Base-by-base conservation (phyloP, 768 basidiomycete species). In the Lenzites betulinus region DNA sequence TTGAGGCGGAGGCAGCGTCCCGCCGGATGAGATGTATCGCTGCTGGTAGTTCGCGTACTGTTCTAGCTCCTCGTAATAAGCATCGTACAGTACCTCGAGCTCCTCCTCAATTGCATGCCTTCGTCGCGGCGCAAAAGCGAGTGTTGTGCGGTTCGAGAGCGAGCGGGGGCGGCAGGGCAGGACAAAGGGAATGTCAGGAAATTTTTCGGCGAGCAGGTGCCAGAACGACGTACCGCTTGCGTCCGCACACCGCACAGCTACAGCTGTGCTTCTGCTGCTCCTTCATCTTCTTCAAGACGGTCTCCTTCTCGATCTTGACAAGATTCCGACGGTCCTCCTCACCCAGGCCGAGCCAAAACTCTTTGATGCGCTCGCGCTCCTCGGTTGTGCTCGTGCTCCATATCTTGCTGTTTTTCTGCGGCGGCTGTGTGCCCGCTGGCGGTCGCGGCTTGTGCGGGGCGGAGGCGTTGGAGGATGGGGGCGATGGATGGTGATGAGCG, bases 1-100 rank as follows among this genome's bases (percentile, higher is more conserved):
- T 46, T 90, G 93, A 33, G 95, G 95, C 54, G 94, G 92, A 66
- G 94, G 88, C 69, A 95, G 82, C 41, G 88, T 91, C 64, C 93
- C 90, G 70, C 92, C 90, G 65, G 92, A 94, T 69, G 87, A 86
- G 69, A 93, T 90, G 80, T 94, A 95, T 78, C 88, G 92, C 85
- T 94, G 92, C 83, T 96, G 93, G 80, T 92, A 91, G 78, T 93
- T 91, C 77, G 95, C 97, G 86, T 98, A 98, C 81, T 91, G 89
- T 84, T 97, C 93, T 82, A 99, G 89, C 84, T 98, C 96, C 76
- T 97, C 93, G 87, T 98, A 98, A 85, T 98, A 99, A 81, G 95
- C 95, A 85, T 98, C 96, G 86, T 99, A 99, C 79, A 98, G 89
- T 81, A 95, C 93, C 83, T 98, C 94, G 77, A 99, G 90, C 83